phyloP scores from a whole-genome alignment of 2,329 filamentous ascomycete genomes.

The Exophiala lecanii-corni region DNA sequence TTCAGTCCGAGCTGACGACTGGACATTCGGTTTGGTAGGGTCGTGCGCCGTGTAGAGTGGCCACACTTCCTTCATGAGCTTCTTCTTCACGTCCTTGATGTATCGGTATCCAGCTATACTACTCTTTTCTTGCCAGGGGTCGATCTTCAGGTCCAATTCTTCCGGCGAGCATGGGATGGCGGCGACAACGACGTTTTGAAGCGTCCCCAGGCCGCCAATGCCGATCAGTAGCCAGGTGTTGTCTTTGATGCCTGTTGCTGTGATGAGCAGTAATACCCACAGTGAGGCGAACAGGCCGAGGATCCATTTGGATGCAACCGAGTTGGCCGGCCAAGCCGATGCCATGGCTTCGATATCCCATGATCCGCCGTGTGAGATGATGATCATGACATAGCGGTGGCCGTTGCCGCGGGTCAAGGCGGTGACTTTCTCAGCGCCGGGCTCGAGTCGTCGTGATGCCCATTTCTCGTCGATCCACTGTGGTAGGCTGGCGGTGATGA shows the following conservation, averaged over 20 bases:
- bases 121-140: not conserved
- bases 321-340: constrained; percentile 31
- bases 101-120: not conserved
- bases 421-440: not conserved
- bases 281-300: constrained; percentile 30
- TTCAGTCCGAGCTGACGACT: no score
- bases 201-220: constrained; percentile 38
- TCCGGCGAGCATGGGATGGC: no score
- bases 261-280: constrained; percentile 42
- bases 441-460: not conserved
- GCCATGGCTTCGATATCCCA: constrained; percentile 42
- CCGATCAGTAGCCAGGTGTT: constrained; percentile 41
- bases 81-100: not conserved
- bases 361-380: constrained; percentile 32
- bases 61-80: no score
- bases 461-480: not conserved
- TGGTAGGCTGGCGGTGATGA: constrained; percentile 26
- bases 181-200: constrained; percentile 39
- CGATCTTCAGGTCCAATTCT: not conserved
- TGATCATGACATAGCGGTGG: constrained; percentile 37
- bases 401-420: constrained; percentile 41
- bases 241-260: constrained; percentile 34
- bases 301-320: constrained; percentile 21
- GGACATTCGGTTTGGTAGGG: no score
- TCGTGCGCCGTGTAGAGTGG: not conserved